Conservation (phyloP, 139 green algal genomes). For the Deuterostichococcus epilithicus region DNA sequence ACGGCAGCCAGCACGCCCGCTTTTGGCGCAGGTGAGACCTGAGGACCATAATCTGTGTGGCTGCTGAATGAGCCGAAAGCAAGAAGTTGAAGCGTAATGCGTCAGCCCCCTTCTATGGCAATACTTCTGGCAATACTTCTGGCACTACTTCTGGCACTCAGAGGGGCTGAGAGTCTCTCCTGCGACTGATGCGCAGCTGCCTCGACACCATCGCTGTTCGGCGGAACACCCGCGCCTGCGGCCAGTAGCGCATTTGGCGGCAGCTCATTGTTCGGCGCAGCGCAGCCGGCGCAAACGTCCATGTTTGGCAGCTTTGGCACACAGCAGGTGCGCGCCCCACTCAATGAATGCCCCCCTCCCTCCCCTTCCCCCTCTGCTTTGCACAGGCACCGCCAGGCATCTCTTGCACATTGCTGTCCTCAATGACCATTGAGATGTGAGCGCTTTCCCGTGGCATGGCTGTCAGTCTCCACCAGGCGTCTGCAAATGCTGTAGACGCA, state of each 20-base stretch:
- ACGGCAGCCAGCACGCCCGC: not conserved
- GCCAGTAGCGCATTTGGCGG: not conserved
- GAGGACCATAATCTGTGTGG: not conserved
- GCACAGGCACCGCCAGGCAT: too few relatives aligned
- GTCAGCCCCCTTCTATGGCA: too few relatives aligned
- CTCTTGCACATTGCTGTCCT: not conserved
- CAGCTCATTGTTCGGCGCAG: not conserved
- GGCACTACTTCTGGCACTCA: too few relatives aligned
- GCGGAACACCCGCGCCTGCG: not conserved
- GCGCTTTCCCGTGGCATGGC: too few relatives aligned
- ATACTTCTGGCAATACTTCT: too few relatives aligned
- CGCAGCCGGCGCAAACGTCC: not conserved
- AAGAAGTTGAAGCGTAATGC: too few relatives aligned
- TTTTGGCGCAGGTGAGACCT: not conserved
- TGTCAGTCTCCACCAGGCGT: too few relatives aligned
- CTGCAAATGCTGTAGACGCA: not conserved
- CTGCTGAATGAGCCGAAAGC: too few relatives aligned
- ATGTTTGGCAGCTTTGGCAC: not conserved
- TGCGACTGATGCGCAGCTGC: not conserved
- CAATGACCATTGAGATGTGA: not conserved
- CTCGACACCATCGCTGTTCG: slow-evolving; percentile 17
- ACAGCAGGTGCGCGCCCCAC: not conserved
- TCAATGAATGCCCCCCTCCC: too few relatives aligned
- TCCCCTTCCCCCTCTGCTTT: too few relatives aligned
- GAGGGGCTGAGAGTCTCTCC: too few relatives aligned